Evolutionary conservation across 768 basidiomycete species (phyloP), one percentile per base, ranked within the genome.

Genomic region (Mycena alexandri): DNA sequence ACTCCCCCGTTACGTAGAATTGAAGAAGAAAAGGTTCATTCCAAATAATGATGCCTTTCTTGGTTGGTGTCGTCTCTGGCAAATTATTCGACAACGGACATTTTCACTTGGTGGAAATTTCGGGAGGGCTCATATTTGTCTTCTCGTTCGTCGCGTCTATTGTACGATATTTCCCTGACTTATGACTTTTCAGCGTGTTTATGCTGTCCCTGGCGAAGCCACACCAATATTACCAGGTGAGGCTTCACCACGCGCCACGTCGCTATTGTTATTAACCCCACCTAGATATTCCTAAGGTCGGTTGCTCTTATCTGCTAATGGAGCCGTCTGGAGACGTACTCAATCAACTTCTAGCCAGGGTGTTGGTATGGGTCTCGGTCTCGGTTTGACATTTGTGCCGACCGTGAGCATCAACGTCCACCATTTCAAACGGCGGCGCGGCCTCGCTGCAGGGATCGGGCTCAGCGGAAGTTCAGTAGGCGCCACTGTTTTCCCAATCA

Each of bases 371-470:
- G 80, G 84, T 12, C 68, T 86, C 22, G 81, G 80, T 10, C 72
- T 80, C 19, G 83, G 83, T 1, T 54, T 79, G 41, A 74, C 79
- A 19, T 83, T 79, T 66, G 71, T 81, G 25, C 86, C 85, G 7
- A 75, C 81, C 1, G 67, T 84, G 9, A 79, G 80, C 1, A 59
- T 68, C 42, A 21, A 12, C 22, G 41, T 36, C 3, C 83, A 84
- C 43, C 81, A 85, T 73, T 87, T 87, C 59, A 61, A 74, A n/a
- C 74, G 72, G 50, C 76, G 78, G 8, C 75, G 84, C 21, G 74
- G 82, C 3, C 67, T 83, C 5, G 83, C 84, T 8, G 82, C 84
- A 69, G 84, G 85, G 7, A 73, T 87, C 46, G 79, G 78, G 19
- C 73, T 81, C 0, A 79, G 80, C 38, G 85, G 85, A 38, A 76